phyloP scores from a whole-genome alignment of 441 rosid species.

The Adansonia grandidieri region DNA sequence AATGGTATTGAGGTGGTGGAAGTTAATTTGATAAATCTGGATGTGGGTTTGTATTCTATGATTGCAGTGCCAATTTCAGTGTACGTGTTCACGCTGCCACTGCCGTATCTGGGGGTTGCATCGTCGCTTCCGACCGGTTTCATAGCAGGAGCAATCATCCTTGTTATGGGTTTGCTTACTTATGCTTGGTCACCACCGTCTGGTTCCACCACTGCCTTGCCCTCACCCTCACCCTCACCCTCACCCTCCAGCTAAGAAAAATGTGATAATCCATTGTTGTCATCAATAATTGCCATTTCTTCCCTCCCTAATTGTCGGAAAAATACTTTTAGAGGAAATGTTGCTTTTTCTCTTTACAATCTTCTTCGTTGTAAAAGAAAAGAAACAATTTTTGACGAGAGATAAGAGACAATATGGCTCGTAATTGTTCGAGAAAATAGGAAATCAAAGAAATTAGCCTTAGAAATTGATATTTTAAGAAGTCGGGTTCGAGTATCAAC shows the following conservation, averaged over 20 bases:
- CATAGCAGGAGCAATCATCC: constrained; percentile 75
- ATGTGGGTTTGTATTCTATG: too few relatives aligned
- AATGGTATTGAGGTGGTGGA: not conserved
- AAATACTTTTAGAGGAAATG: not conserved
- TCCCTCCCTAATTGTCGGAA: not conserved
- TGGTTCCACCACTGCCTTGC: constrained; percentile 27
- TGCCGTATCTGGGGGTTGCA: constrained; percentile 81
- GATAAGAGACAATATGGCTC: too few relatives aligned
- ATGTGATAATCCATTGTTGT: not conserved
- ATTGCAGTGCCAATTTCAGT: constrained; percentile 80
- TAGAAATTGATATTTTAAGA: too few relatives aligned
- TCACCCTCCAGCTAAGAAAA: constrained; percentile 31
- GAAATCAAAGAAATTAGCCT: not conserved
- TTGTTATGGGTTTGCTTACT: constrained; percentile 72
- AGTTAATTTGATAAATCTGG: not conserved
- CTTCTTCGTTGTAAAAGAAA: not conserved
- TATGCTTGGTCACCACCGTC: constrained; percentile 82
- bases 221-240: not conserved
- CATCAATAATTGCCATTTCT: not conserved
- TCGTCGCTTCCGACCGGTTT: constrained; percentile 84
- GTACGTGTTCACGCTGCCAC: constrained; percentile 76
- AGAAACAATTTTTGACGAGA: too few relatives aligned
- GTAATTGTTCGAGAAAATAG: too few relatives aligned
- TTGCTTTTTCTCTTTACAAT: not conserved
- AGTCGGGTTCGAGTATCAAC: too few relatives aligned